A percentile compares a stretch with the other conserved stretches of the same genome.
phyloP scores from a whole-genome alignment of 176 grass and related monocot genomes.

The Oryza meridionalis region DNA sequence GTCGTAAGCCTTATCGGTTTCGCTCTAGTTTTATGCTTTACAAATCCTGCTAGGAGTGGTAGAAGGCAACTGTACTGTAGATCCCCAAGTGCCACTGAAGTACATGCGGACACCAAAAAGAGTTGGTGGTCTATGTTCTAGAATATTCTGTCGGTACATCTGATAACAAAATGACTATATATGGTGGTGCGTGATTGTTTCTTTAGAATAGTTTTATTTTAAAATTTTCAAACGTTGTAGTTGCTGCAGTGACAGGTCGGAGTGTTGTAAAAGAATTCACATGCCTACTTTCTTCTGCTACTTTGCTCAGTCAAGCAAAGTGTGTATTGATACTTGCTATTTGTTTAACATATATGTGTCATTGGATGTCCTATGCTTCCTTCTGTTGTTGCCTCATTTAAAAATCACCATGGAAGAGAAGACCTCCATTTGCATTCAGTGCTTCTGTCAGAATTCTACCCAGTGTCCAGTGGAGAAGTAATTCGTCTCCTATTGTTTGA shows the following conservation, averaged over 20 bases:
- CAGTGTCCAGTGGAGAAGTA: background rate
- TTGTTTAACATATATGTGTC: background rate
- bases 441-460: background rate
- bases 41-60: constrained; percentile 45
- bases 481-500: background rate
- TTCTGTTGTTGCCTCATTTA: background rate
- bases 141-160: background rate
- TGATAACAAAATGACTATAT: background rate
- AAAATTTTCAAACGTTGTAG: constrained; percentile 18
- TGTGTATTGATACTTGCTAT: constrained; percentile 9
- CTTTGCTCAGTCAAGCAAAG: constrained; percentile 25
- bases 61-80: constrained; percentile 43
- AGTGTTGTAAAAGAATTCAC: constrained; percentile 27
- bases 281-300: background rate
- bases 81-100: constrained; percentile 31
- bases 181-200: background rate
- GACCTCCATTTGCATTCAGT: background rate
- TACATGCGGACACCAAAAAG: constrained; percentile 54
- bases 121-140: constrained; percentile 96
- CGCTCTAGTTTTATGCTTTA: constrained; percentile 83
- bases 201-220: constrained; percentile 16
- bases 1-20: constrained; percentile 78
- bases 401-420: background rate
- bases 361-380: constrained; percentile 21
- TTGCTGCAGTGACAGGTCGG: background rate